Evolutionary conservation across 345 rosid species (phyloP).

Genomic region (Passiflora organensis): DNA sequence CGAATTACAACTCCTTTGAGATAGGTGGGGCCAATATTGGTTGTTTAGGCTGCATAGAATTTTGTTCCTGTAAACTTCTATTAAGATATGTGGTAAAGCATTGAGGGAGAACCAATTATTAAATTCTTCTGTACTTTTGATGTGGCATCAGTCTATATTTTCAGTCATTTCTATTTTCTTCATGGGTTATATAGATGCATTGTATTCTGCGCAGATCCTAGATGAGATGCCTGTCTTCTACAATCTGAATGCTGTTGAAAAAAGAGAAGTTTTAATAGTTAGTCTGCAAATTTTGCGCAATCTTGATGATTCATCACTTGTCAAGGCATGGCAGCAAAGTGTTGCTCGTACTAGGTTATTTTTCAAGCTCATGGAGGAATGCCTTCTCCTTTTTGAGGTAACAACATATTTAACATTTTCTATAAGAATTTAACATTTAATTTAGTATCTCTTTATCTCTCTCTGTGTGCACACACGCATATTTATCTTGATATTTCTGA

Average conservation of each 20-base stretch:
- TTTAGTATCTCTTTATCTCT: too few species aligned
- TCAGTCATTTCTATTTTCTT: neutral
- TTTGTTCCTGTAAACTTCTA: neutral
- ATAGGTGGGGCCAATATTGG: neutral
- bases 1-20: neutral
- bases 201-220: constrained; percentile 64
- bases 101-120: too few species aligned
- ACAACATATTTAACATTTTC: constrained; percentile 1
- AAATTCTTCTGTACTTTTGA: too few species aligned
- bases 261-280: constrained; percentile 92
- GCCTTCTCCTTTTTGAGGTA: constrained; percentile 94
- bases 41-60: neutral
- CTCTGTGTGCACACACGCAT: too few species aligned
- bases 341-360: constrained; percentile 92
- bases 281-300: constrained; percentile 91
- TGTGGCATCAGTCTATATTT: too few species aligned
- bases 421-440: too few species aligned
- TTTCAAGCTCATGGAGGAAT: constrained; percentile 98
- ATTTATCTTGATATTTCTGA: too few species aligned
- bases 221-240: constrained; percentile 99
- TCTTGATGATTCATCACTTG: constrained; percentile 86
- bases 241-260: constrained; percentile 87
- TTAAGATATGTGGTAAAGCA: neutral
- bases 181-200: constrained; percentile 7
- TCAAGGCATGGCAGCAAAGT: constrained; percentile 99